Percentiles rank a stretch among this genome's conserved stretches.
phyloP scores from a whole-genome alignment of 2,329 filamentous ascomycete genomes.

The Exophiala calicioides region DNA sequence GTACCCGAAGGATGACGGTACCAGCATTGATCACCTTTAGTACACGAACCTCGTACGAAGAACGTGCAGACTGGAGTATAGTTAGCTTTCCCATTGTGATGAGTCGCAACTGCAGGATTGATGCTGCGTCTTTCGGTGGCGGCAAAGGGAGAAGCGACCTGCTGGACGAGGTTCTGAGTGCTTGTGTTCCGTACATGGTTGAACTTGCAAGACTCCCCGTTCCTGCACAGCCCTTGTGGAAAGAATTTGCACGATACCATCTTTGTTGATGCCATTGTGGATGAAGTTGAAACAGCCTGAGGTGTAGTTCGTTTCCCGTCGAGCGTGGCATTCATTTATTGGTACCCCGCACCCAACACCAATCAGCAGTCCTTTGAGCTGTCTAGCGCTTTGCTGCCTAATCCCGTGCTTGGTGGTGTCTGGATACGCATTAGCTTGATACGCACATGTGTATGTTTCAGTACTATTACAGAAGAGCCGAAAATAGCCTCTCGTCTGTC shows the following conservation, averaged over 20 bases:
- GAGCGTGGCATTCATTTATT: too few species aligned
- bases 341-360: too few species aligned
- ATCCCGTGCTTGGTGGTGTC: too few species aligned
- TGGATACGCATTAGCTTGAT: too few species aligned
- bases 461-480: too few species aligned
- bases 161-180: background rate
- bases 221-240: conserved; percentile 9
- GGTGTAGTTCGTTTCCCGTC: too few species aligned
- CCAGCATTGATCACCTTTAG: conserved; percentile 22
- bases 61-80: conserved; percentile 19
- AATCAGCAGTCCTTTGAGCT: too few species aligned
- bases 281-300: background rate
- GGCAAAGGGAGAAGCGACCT: background rate
- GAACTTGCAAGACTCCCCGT: conserved; percentile 7
- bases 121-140: background rate
- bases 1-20: conserved; percentile 20
- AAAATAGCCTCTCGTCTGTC: too few species aligned
- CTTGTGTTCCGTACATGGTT: conserved; percentile 4
- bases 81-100: background rate
- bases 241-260: conserved; percentile 9
- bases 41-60: conserved; percentile 24
- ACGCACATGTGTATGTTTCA: too few species aligned
- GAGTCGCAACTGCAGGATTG: background rate
- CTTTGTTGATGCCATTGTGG: background rate
- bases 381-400: too few species aligned